Conservation (phyloP, 768 basidiomycete genomes). For the Xerocomellus amylosporus region DNA sequence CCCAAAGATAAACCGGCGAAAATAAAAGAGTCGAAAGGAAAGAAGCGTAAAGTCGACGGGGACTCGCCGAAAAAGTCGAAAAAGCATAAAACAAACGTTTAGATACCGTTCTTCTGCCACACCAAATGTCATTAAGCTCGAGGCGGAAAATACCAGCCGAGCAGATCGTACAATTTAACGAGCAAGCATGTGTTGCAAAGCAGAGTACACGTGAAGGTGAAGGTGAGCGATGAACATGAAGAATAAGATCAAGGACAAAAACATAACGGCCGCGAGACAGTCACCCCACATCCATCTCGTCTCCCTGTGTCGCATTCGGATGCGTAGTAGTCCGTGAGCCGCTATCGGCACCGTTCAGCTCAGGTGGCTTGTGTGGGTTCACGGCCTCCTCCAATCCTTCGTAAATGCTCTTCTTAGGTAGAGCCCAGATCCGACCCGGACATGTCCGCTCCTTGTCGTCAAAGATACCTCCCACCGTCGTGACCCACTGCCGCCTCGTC, state of each 20-base stretch:
- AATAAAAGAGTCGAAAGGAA: conserved; percentile 31
- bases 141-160: conserved; percentile 7
- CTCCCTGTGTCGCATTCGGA: conserved; percentile 47
- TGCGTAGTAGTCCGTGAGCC: conserved; percentile 32
- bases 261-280: not conserved
- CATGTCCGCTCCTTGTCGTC: conserved; percentile 63
- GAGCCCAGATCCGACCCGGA: conserved; percentile 74
- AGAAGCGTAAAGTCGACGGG: conserved; percentile 49
- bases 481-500: conserved; percentile 76
- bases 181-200: conserved; percentile 24
- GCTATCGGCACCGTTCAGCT: conserved; percentile 19
- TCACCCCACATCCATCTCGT: conserved; percentile 72
- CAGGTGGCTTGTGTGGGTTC: conserved; percentile 28
- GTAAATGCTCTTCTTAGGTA: conserved; percentile 74
- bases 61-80: conserved; percentile 46
- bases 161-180: conserved; percentile 19
- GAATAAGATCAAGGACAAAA: conserved; percentile 24
- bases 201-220: conserved; percentile 23
- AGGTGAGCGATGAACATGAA: conserved; percentile 27
- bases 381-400: conserved; percentile 71
- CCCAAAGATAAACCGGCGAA: conserved; percentile 7
- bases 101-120: not conserved
- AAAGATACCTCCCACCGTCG: conserved; percentile 71
- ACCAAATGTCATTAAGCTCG: conserved; percentile 4
- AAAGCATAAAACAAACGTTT: conserved; percentile 39